Evolutionary conservation across 192 early-diverging fungal species (phyloP).

Genomic region (Coemansia sp.): DNA sequence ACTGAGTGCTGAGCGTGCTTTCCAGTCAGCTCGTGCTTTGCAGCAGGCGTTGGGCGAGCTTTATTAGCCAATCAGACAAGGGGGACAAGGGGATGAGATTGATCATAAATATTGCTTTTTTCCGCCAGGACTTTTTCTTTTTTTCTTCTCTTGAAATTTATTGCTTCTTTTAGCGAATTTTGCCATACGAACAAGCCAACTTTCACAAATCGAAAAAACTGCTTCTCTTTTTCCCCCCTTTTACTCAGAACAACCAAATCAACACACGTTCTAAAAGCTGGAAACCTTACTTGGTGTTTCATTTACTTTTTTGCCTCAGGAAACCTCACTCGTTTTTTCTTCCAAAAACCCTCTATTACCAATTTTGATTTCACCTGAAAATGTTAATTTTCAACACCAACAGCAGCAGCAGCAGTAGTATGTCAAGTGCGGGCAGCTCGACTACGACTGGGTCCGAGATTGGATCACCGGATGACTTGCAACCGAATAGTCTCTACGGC

Average conservation of each 20-base stretch:
- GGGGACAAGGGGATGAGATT: too few relatives aligned
- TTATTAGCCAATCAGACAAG: conserved; percentile 9
- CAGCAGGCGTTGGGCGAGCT: conserved; percentile 47
- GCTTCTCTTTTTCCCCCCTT: too few relatives aligned
- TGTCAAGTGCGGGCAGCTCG: conserved; percentile 1
- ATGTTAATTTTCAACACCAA: conserved; percentile 26
- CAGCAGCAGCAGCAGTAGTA: not conserved
- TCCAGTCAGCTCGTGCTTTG: conserved; percentile 34
- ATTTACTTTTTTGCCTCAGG: too few relatives aligned
- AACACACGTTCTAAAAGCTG: too few relatives aligned
- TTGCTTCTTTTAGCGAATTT: too few relatives aligned
- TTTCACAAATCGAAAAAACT: too few relatives aligned
- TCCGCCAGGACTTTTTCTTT: not conserved
- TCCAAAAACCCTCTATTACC: not conserved
- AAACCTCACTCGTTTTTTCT: not conserved
- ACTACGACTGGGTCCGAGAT: conserved; percentile 12
- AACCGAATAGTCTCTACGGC: conserved; percentile 53
- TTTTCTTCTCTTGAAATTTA: too few relatives aligned
- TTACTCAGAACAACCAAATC: too few relatives aligned
- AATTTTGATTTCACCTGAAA: not conserved
- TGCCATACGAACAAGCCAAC: too few relatives aligned
- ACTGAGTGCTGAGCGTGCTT: conserved; percentile 25
- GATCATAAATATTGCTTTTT: too few relatives aligned
- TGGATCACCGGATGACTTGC: conserved; percentile 28
- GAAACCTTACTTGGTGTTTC: too few relatives aligned